Evolutionary conservation across 495 filamentous ascomycete species (phyloP), one percentile per base, ranked within the genome.

Genomic region (Monascus purpureus): DNA sequence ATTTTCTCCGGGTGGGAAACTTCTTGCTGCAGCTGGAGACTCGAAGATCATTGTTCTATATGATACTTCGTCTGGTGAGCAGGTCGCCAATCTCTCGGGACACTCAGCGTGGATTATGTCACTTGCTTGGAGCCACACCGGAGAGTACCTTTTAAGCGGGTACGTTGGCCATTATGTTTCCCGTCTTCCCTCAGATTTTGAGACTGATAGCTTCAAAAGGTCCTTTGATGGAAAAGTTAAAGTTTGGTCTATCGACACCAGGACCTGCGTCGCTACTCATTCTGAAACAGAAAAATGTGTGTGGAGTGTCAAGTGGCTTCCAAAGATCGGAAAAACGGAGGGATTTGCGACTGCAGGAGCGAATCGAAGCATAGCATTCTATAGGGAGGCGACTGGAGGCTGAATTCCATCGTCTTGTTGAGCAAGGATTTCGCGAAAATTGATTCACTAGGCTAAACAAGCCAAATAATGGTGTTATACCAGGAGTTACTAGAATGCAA

Each of bases 11-110:
- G 77, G 68, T 14, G 75, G 77, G 37, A 87, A 70, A 41, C 66
- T 87, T 7, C 74, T 97, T 13, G 92, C 92, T 20, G 90, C 87
- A n/a, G 82, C 83, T 17, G 90, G 90, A 26, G 85, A 96, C 46
- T 77, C 87, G 2, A 76, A 75, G 29, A 66, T 93, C 28, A 93
- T 97, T 43, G 79, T 80, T 1, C 61, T 96, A 28, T 97, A 93
- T 55, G 88, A 96, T 49, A 82, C 88, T 27, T 64, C 72, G 20
- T 82, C 88, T 38, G 92, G 92, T 13, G 86, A 95, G 47, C 90
- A 94, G 50, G 78, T 95, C 3, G 81, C 75, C 26, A 93, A 83
- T 45, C 61, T 96, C 2, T 64, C 70, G 0, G 80, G 86, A 0
- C 79, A 92, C 43, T 63, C 69, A 1, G 77, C 81, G 18, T 96